phyloP scores from a whole-genome alignment of 306 rosid genomes.

The Lagenaria siceraria region DNA sequence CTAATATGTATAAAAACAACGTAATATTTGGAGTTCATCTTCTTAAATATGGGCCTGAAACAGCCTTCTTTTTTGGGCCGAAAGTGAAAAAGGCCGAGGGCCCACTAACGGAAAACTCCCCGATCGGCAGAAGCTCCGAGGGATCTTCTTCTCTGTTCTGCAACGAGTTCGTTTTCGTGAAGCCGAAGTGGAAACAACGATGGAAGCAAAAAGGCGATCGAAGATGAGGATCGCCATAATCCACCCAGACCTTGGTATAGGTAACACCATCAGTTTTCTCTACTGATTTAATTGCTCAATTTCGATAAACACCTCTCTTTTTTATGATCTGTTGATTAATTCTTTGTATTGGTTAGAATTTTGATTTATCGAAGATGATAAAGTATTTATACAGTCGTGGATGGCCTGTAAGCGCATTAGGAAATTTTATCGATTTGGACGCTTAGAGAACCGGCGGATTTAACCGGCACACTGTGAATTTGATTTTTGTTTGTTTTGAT shows the following conservation, averaged over 20 bases:
- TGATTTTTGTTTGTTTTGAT: background rate
- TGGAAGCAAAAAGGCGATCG: conserved; percentile 28
- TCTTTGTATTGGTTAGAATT: background rate
- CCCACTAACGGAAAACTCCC: background rate
- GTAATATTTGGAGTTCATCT: background rate
- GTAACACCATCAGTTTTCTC: conserved; percentile 14
- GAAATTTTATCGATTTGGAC: background rate
- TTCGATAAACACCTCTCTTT: background rate
- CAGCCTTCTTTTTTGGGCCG: background rate
- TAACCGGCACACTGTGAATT: background rate
- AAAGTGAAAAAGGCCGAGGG: background rate
- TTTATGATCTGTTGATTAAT: background rate
- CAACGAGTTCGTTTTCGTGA: background rate
- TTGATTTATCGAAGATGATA: background rate
- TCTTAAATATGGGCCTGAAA: background rate
- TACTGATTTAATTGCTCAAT: background rate
- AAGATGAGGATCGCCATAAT: conserved; percentile 60
- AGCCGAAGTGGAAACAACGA: background rate
- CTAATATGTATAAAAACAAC: background rate
- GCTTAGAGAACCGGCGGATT: background rate
- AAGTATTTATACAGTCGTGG: background rate
- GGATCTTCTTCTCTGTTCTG: background rate
- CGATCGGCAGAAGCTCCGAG: background rate
- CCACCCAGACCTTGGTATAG: conserved; percentile 94
- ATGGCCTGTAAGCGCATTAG: background rate